Base-by-base conservation (phyloP, 2,329 filamentous ascomycete species). In the Exophiala sideris region DNA sequence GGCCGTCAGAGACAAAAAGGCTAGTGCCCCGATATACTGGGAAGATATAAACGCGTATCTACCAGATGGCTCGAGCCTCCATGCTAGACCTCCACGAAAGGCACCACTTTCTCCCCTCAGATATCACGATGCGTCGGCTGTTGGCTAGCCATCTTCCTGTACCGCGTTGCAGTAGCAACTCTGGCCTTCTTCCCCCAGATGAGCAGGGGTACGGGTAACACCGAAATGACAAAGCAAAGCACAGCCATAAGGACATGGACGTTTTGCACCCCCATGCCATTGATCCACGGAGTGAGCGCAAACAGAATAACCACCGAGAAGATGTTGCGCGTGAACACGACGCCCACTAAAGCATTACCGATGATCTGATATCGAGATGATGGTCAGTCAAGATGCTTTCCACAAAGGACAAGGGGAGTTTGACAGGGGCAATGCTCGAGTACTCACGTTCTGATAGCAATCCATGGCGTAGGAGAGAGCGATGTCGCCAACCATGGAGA, bases 231-330 rank as follows among this genome's bases (percentile, higher is more conserved):
- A 29, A 69, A 61, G 1, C 64, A 65, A 34, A 75, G 65, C 1
- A 67, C 64, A 5, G 68, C 69, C 21, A 73, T 71, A 1, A 68
- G 69, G 45, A 73, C 68, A 55, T 73, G 70, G 6, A 75, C 67
- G 57, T 73, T 72, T 11, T 68, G 65, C 16, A 75, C 56, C 2
- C 73, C 73, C 16, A 74, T 54, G 6, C 35, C 50, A 3, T 67
- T 59, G 5, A 71, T 66, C 72, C 76, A 78, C 0, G 73, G 71
- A 0, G 70, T 66, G 20, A 78, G 64, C 0, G 70, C 70, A 57
- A 79, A 78, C 8, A 78, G 69, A 45, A 79, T 71, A 18, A 72
- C 66, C 2, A 72, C 73, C n/a, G 67, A 67, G 40, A 78, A 67
- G 1, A 66, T 50, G 47, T 79, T 79, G 0, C 77, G 71, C 4